A percentile compares a stretch with the other conserved stretches of the same genome.
These are phyloP conservation scores for Dioscorea dumetorum DNA, from an alignment of 106 monocot genomes.

Conservation along the genomic window DNA sequence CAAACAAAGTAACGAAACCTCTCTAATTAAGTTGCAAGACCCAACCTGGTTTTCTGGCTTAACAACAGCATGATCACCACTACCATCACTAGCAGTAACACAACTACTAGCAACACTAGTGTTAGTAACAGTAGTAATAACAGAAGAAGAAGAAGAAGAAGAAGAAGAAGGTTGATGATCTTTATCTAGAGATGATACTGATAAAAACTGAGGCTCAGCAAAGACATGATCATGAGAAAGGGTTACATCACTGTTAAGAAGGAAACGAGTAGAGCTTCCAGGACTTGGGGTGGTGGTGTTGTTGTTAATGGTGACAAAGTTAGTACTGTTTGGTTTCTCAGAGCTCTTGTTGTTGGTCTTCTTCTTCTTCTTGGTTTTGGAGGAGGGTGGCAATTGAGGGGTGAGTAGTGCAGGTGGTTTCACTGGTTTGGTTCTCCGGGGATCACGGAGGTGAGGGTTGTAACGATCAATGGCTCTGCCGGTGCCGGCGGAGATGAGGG, in stretches of 20 bases:
- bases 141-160: conserved; percentile 5
- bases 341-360: conserved; percentile 7
- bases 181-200: too few relatives aligned
- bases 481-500: conserved; percentile 13
- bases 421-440: not conserved
- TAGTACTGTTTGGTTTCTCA: not conserved
- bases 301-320: not conserved
- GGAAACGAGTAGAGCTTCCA: conserved; percentile 43
- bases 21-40: not conserved
- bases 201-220: not conserved
- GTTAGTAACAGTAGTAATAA: too few relatives aligned
- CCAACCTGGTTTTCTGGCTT: conserved; percentile 13
- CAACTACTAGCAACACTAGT: too few relatives aligned
- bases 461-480: conserved; percentile 17
- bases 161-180: not conserved
- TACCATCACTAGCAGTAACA: too few relatives aligned
- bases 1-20: not conserved
- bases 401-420: not conserved
- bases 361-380: conserved; percentile 5
- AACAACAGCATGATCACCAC: not conserved
- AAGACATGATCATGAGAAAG: conserved; percentile 12
- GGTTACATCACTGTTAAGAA: conserved; percentile 27
- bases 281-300: conserved; percentile 21
- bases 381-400: conserved; percentile 5
- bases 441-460: conserved; percentile 5